phyloP scores from a whole-genome alignment of 306 rosid species.

The Cucurbita moschata region DNA sequence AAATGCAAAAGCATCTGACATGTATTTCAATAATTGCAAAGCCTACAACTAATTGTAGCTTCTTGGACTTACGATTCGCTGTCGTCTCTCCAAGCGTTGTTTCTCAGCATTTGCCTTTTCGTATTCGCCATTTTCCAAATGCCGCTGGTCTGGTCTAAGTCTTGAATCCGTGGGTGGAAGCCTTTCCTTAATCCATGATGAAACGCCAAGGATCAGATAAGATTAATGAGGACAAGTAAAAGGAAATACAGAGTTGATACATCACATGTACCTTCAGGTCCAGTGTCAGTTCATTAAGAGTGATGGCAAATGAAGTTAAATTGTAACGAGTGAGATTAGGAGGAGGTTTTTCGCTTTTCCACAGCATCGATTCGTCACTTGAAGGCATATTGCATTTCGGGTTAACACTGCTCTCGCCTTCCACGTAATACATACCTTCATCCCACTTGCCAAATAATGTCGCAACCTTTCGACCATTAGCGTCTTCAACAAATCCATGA shows the following conservation, averaged over 20 bases:
- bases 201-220: constrained; percentile 78
- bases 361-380: constrained; percentile 38
- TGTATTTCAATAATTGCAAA: neutral
- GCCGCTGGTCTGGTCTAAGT: constrained; percentile 95
- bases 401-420: constrained; percentile 42
- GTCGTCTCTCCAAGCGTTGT: constrained; percentile 84
- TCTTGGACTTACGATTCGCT: constrained; percentile 67
- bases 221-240: constrained; percentile 42
- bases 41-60: neutral
- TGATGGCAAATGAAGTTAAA: constrained; percentile 84
- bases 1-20: neutral
- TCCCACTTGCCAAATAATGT: constrained; percentile 91
- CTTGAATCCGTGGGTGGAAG: constrained; percentile 99
- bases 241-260: constrained; percentile 23
- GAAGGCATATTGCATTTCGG: constrained; percentile 33
- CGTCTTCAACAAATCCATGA: constrained; percentile 74
- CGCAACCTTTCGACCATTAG: constrained; percentile 43
- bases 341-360: constrained; percentile 70
- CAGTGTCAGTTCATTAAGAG: constrained; percentile 63
- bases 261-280: constrained; percentile 74
- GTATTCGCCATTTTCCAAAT: constrained; percentile 89
- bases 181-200: constrained; percentile 96
- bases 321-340: constrained; percentile 76
- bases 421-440: constrained; percentile 53
- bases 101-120: constrained; percentile 88